These are phyloP conservation scores for Aspergillus pseudoviridinutans DNA, from an alignment of 2,329 filamentous ascomycete genomes.

Conservation along the genomic window DNA sequence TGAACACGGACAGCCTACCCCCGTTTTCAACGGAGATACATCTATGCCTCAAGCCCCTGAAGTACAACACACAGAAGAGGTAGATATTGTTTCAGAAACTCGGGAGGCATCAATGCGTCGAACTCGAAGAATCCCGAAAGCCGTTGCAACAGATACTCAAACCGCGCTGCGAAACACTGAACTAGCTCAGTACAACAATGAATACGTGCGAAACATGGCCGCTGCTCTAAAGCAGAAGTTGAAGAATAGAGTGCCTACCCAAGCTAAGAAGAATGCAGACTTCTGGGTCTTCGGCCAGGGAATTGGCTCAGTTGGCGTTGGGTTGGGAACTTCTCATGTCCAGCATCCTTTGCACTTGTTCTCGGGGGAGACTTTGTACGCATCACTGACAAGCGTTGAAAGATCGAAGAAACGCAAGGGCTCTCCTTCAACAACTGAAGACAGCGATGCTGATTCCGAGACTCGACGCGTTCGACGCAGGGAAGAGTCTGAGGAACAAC, in stretches of 20 bases:
- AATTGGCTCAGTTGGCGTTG: conserved; percentile 51
- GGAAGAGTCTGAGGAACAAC: conserved; percentile 28
- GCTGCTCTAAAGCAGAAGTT: conserved; percentile 44
- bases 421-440: conserved; percentile 17
- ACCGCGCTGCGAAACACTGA: conserved; percentile 55
- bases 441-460: conserved; percentile 21
- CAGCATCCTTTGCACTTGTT: conserved; percentile 56
- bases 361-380: conserved; percentile 53
- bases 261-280: conserved; percentile 61
- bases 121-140: conserved; percentile 33
- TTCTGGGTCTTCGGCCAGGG: conserved; percentile 58
- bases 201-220: conserved; percentile 61
- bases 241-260: conserved; percentile 36
- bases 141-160: conserved; percentile 45
- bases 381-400: conserved; percentile 40
- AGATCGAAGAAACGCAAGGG: conserved; percentile 26
- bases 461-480: conserved; percentile 38
- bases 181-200: conserved; percentile 53
- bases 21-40: background rate
- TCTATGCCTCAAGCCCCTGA: background rate
- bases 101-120: conserved; percentile 21
- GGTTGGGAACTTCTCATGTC: conserved; percentile 39
- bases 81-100: background rate
- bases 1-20: background rate
- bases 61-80: background rate